phyloP scores from a whole-genome alignment of 2,329 filamentous ascomycete genomes.

The Bretziella fagacearum region DNA sequence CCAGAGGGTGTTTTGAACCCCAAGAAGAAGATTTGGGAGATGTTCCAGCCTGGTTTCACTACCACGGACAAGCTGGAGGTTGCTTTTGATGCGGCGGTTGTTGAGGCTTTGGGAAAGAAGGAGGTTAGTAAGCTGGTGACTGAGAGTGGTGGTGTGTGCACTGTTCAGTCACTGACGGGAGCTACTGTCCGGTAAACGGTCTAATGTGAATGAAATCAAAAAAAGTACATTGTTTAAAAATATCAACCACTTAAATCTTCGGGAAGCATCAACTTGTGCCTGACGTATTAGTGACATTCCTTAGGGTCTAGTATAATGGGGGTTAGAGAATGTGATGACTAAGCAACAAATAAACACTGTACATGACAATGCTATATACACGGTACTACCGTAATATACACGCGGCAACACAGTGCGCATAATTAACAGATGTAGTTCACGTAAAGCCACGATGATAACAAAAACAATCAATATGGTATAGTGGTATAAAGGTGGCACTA shows the following conservation, averaged over 20 bases:
- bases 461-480: too few species aligned
- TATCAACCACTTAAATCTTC: not conserved
- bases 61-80: constrained; percentile 70
- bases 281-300: too few species aligned
- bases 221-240: constrained; percentile 7
- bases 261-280: not conserved
- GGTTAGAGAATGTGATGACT: too few species aligned
- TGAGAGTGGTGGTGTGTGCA: constrained; percentile 62
- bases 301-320: too few species aligned
- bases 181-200: constrained; percentile 59
- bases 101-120: constrained; percentile 59
- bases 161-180: constrained; percentile 61
- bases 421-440: too few species aligned
- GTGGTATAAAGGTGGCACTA: too few species aligned
- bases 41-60: constrained; percentile 86
- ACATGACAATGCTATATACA: too few species aligned
- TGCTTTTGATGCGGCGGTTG: constrained; percentile 63
- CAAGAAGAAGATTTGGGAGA: constrained; percentile 99
- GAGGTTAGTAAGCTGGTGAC: constrained; percentile 55
- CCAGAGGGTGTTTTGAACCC: constrained; percentile 89
- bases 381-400: too few species aligned
- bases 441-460: too few species aligned
- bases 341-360: too few species aligned
- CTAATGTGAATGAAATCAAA: not conserved
- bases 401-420: too few species aligned